Base-by-base conservation (phyloP, 1,284 basidiomycete genomes). In the Sanghuangporus sanghuang region DNA sequence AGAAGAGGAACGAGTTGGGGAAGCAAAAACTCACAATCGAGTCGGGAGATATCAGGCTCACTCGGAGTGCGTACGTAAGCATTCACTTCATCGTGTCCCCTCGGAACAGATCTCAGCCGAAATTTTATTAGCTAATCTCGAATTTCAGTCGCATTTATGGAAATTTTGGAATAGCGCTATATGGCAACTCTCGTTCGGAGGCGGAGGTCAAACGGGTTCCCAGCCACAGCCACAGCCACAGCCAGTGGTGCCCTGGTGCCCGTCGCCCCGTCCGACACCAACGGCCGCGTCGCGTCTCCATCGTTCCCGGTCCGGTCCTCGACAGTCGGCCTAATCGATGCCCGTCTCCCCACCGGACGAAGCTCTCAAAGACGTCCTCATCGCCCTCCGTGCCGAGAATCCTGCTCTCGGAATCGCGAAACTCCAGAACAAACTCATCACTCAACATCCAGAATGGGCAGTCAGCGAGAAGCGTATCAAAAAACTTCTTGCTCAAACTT, bases 381-480 rank as follows among this genome's bases (percentile, higher is more conserved):
- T 74, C 6, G 63, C 69, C 1, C 73, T 85, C 7, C 77, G 85
- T 67, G 72, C 74, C n/a, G 74, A 77, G 39, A 79, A 91, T 60
- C 85, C 90, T 0, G 73, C 79, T 0, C 78, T 91, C 16, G 92
- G 92, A 1, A 83, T 90, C 42, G 69, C 79, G 3, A 94, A 92
- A 75, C 78, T 92, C 1, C 87, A 92, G 64, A 77, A 81, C 1
- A 77, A 84, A 11, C 75, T 94, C 16, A 81, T 89, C 38, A 71
- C 78, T 6, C 75, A 77, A 5, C 76, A 89, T 68, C 82, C 89
- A 1, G 77, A 81, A 21, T 93, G 92, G 91, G 73, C 80, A 0
- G 88, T 94, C 66, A 90, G 89, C 73, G 92, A 94, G 74, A 93
- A 93, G 71, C 82, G 92, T 14, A 82, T 89, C 8, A 78, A 85